Percentiles rank a stretch among this genome's conserved stretches.
phyloP scores from a whole-genome alignment of 306 rosid genomes.

The Cercis canadensis region DNA sequence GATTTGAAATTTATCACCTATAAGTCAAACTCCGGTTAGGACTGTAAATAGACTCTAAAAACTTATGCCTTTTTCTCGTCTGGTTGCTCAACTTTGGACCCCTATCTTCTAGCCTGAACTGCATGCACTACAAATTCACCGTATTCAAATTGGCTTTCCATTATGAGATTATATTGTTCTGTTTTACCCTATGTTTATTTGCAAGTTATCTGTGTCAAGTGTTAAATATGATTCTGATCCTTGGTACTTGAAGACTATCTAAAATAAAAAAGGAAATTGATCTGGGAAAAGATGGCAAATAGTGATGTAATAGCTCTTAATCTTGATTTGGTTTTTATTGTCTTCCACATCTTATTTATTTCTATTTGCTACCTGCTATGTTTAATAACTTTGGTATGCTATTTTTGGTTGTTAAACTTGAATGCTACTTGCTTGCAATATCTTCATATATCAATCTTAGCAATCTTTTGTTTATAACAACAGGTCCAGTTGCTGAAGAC shows the following conservation, averaged over 20 bases:
- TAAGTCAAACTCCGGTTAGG: not conserved
- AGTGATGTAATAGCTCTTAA: not conserved
- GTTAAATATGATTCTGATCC: too few species aligned
- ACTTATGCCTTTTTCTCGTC: not conserved
- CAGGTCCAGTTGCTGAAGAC: slow-evolving; percentile 80
- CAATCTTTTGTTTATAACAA: slow-evolving; percentile 6
- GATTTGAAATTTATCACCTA: not conserved
- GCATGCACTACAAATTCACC: too few species aligned
- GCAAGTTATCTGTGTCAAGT: too few species aligned
- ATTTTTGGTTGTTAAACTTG: slow-evolving; percentile 1
- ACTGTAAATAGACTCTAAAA: not conserved
- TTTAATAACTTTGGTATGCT: too few species aligned
- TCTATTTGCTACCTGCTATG: too few species aligned
- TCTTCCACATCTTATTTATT: not conserved
- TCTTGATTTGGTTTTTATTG: not conserved
- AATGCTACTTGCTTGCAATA: not conserved
- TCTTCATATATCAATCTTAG: not conserved
- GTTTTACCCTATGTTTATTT: too few species aligned
- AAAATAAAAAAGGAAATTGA: too few species aligned
- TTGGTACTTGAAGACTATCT: too few species aligned
- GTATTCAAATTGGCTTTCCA: too few species aligned
- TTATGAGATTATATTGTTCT: too few species aligned
- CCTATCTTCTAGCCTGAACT: not conserved
- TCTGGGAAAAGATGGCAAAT: too few species aligned
- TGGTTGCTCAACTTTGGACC: not conserved